Conservation (phyloP, 495 filamentous ascomycete species). For the Trichoderma virens region DNA sequence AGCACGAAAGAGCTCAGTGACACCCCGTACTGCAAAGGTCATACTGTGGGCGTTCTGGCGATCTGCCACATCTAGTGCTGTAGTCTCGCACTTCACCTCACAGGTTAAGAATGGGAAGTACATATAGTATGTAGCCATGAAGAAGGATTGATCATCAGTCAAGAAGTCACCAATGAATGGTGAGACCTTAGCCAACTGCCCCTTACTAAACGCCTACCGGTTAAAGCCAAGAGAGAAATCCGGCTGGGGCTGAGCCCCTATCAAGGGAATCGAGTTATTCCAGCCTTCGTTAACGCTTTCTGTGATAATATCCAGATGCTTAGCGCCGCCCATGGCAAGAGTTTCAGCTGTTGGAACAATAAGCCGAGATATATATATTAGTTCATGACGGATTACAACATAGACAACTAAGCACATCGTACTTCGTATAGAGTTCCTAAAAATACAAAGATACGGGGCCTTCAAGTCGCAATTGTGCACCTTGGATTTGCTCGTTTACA, state of each 20-base stretch:
- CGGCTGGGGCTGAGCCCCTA: conserved; percentile 31
- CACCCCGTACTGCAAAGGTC: conserved; percentile 26
- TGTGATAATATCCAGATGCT: conserved; percentile 23
- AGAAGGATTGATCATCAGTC: conserved; percentile 23
- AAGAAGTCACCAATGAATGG: conserved; percentile 25
- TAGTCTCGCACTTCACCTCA: conserved; percentile 17
- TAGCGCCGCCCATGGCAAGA: conserved; percentile 22
- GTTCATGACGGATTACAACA: no score
- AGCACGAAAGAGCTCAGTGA: conserved; percentile 25
- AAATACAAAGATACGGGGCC: no score
- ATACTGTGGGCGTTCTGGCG: conserved; percentile 18
- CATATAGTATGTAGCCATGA: conserved; percentile 33
- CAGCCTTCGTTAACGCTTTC: conserved; percentile 40
- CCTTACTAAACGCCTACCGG: conserved; percentile 31
- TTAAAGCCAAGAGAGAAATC: conserved; percentile 37
- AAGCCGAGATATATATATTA: conserved; percentile 30
- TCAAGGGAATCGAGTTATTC: conserved; percentile 27
- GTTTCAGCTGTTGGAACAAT: conserved; percentile 31
- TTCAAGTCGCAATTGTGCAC: no score
- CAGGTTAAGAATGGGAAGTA: conserved; percentile 36
- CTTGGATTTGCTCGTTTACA: no score
- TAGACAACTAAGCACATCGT: no score
- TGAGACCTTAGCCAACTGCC: conserved; percentile 31
- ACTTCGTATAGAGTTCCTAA: no score
- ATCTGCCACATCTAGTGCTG: neutral